Evolutionary conservation across 805 yeast genomes (phyloP).

Genomic region (Tetrapisispora nanseiensis): DNA sequence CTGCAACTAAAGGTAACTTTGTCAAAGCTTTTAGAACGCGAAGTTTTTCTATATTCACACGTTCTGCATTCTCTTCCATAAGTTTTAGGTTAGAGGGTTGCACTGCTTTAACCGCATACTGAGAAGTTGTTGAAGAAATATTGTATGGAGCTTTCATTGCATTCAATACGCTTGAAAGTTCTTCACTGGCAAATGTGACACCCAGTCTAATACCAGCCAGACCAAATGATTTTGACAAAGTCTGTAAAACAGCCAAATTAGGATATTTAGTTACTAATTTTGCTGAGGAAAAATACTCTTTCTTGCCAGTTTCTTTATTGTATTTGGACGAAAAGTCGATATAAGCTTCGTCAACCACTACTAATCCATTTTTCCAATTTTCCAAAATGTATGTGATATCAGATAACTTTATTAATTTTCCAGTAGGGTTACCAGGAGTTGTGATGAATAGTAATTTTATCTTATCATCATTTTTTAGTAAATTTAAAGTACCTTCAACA

Average conservation of each 20-base stretch:
- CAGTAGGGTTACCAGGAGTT: slow-evolving; percentile 97
- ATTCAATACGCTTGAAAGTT: slow-evolving; percentile 60
- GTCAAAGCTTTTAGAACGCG: slow-evolving; percentile 45
- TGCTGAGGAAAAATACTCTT: slow-evolving; percentile 45
- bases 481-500: slow-evolving; percentile 41
- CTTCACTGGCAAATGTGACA: slow-evolving; percentile 54
- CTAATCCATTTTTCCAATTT: slow-evolving; percentile 59
- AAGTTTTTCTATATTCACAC: slow-evolving; percentile 46
- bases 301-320: not conserved
- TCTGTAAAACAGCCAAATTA: slow-evolving; percentile 80
- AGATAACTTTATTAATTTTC: slow-evolving; percentile 42
- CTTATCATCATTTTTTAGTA: slow-evolving; percentile 43
- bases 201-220: slow-evolving; percentile 92
- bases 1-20: slow-evolving; percentile 48
- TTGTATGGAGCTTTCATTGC: slow-evolving; percentile 95
- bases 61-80: slow-evolving; percentile 48
- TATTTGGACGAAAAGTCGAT: slow-evolving; percentile 66
- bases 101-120: slow-evolving; percentile 67
- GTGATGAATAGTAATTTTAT: slow-evolving; percentile 78
- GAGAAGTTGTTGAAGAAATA: slow-evolving; percentile 71
- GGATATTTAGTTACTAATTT: slow-evolving; percentile 75
- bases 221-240: slow-evolving; percentile 91
- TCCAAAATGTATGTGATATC: slow-evolving; percentile 41
- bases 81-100: slow-evolving; percentile 41
- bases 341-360: slow-evolving; percentile 91